These are phyloP conservation scores for Trichoderma afroharzianum DNA, from an alignment of 2,329 filamentous ascomycete genomes.

Conservation along the genomic window DNA sequence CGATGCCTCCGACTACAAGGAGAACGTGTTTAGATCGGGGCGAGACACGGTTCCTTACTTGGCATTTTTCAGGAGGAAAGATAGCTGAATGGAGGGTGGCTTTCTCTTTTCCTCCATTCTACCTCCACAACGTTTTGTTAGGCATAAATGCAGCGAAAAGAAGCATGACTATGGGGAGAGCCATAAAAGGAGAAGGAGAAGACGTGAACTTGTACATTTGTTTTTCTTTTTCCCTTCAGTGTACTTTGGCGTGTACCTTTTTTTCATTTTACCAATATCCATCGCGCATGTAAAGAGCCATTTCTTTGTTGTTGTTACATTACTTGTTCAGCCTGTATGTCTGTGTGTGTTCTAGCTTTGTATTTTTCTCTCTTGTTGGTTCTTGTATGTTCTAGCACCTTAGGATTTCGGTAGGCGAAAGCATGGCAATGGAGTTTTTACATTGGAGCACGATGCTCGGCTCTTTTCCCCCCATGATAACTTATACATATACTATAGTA, in stretches of 20 bases:
- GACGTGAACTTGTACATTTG: neutral
- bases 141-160: neutral
- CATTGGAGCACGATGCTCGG: neutral
- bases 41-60: constrained; percentile 44
- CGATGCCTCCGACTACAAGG: constrained; percentile 33
- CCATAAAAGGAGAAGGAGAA: neutral
- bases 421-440: constrained; percentile 16
- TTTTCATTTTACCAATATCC: neutral
- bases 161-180: neutral
- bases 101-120: neutral
- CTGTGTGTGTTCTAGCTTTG: neutral
- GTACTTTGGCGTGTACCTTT: neutral
- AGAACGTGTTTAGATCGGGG: constrained; percentile 38
- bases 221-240: neutral
- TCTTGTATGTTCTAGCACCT: neutral
- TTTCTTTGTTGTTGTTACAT: neutral
- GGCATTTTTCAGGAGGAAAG: constrained; percentile 43
- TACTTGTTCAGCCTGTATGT: neutral
- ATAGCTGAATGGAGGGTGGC: neutral
- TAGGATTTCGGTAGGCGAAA: neutral
- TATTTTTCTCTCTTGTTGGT: neutral
- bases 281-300: neutral
- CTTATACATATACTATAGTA: neutral
- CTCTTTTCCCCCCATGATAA: neutral
- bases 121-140: neutral